Evolutionary conservation across 2,329 filamentous ascomycete genomes (phyloP), one percentile per base, ranked within the genome.

Genomic region (Colletotrichum sp.): DNA sequence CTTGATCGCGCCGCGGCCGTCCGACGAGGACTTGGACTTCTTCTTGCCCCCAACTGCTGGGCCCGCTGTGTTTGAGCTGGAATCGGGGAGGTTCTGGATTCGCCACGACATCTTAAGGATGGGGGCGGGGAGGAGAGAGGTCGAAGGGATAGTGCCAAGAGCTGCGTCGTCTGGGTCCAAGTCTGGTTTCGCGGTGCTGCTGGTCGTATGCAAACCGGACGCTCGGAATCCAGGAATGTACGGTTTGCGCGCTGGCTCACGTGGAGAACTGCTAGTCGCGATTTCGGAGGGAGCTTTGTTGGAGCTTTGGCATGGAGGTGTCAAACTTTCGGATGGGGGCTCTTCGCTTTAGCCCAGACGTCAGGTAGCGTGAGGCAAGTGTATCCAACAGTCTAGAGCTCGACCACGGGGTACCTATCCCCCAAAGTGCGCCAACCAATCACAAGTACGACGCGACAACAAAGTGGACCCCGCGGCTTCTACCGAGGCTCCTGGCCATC

Each of bases 1-100:
- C 79, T 88, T 89, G 36, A 88, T 85, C 27, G 90, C 90, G 76
- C 82, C 73, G 29, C 67, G 55, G 27, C 72, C 86, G 76, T 86
- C 86, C 47, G 85, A 81, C 58, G 84, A 83, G 38, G 82, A 78
- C 36, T 72, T 71, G 33, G 68, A 73, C 71, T 73, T 73, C 31
- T 69, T 71, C 62, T 73, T 75, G 34, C 55, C 63, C n/a, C 29
- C 62, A n/a, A 36, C 59, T 34, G 76, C 75, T 33, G 79, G 72
- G 57, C 66, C 66, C 11, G 54, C 59, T 24, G 68, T 34, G 54
- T 66, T 66, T n/a, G 71, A 57, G 43, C 29, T 70, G 43, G 70
- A 76, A n/a, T 66, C 75, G 36, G 73, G 77, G 24, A 75, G 59
- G 54, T 70, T 72, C 51, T 76, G 74, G 33, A 76, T 75, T 38